Evolutionary conservation across 2,329 filamentous ascomycete species (phyloP).

Genomic region (Fusarium citri): DNA sequence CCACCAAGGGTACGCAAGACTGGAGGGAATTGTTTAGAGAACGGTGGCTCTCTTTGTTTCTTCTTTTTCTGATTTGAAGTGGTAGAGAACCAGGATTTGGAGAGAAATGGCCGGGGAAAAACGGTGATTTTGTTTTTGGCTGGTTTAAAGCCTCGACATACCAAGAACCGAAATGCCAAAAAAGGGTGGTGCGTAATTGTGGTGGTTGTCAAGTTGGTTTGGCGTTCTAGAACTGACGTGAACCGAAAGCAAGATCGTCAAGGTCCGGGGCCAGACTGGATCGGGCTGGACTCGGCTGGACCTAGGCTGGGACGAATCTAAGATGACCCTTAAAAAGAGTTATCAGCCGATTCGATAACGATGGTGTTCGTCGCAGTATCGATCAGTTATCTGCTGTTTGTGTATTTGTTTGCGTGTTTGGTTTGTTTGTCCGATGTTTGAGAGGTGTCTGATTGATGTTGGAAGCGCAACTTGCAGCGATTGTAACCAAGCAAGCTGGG

Average conservation of each 20-base stretch:
- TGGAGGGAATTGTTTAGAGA: constrained; percentile 13
- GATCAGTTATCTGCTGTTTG: background rate
- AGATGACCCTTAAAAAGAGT: constrained; percentile 11
- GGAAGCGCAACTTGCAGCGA: constrained; percentile 3
- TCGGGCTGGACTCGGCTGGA: constrained; percentile 37
- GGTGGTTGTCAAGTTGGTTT: constrained; percentile 29
- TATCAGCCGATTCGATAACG: constrained; percentile 6
- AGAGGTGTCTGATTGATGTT: background rate
- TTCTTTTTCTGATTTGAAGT: constrained; percentile 6
- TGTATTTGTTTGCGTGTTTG: constrained; percentile 13
- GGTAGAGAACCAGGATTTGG: constrained; percentile 1
- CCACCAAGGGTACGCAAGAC: constrained; percentile 8
- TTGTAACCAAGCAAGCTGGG: background rate
- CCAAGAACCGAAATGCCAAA: constrained; percentile 26
- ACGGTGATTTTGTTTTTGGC: constrained; percentile 22
- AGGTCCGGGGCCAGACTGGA: constrained; percentile 36
- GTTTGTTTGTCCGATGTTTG: constrained; percentile 2
- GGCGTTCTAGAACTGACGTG: constrained; percentile 41
- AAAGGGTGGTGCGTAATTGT: constrained; percentile 27
- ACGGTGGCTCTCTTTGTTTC: constrained; percentile 14
- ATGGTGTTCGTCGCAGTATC: background rate
- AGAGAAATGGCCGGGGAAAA: constrained; percentile 12
- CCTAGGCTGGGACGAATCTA: constrained; percentile 28
- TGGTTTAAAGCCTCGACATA: constrained; percentile 13
- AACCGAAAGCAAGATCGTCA: constrained; percentile 32